Base-by-base conservation (phyloP, 768 basidiomycete genomes). In the Gelatoporia subvermispora region DNA sequence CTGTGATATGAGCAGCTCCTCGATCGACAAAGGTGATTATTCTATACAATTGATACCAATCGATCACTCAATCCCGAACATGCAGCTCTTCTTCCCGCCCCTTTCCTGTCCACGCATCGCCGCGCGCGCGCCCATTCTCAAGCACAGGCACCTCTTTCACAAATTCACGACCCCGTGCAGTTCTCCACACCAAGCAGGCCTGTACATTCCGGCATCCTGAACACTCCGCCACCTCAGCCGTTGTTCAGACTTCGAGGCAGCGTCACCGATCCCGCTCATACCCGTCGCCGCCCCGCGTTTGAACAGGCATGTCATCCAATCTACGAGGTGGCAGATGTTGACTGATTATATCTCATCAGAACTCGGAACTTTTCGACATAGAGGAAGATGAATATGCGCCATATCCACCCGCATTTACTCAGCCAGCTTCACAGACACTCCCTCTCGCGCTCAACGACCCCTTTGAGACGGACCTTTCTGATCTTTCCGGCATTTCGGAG, bases 141-240 rank as follows among this genome's bases (percentile, higher is more conserved):
- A 50, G 79, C 82, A 15, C 77, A 74, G 49, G 72, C 72, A 37
- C 61, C 61, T 18, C 53, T 62, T n/a, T 24, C 58, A 11, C 65
- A 60, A n/a, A 59, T 62, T 41, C 28, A 60, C 11, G 54, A 65
- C 43, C 57, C 60, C 50, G 22, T 53, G 35, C 53, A 63, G 48
- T 48, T 65, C 35, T 60, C 39, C 41, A 63, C 53, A 39, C 69
- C 54, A 45, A 60, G 41, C 52, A 65, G 37, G 38, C 54, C 55
- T n/a, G 41, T 56, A 60, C 59, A 83, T 56, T 70, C 77, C 52
- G 76, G 44, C 28, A 41, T 63, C 25, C 65, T 75, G 65, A 77
- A 77, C 38, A 88, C 85, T 38, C 85, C 85, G 48, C 83, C 85
- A n/a, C 84, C 77, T 1, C 84, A 84, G 59, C 72, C 76, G 56